Percentiles rank a stretch among this genome's conserved stretches.
phyloP scores from a whole-genome alignment of 2,329 filamentous ascomycete species.

The Aspergillus novofumigatus region DNA sequence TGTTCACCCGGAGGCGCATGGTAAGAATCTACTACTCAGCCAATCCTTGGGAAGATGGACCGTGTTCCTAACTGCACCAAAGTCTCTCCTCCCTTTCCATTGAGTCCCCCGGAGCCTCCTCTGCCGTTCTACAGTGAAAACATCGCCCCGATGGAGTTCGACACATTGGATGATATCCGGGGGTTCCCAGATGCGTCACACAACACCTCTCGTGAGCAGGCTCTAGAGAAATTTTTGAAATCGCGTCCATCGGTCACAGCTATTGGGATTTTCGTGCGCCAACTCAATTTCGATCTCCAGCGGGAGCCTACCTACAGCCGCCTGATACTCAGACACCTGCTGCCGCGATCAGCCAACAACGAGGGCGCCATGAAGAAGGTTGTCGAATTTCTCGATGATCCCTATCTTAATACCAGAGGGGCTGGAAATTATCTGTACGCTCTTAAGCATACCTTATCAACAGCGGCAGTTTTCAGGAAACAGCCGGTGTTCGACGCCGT shows the following conservation, averaged over 20 bases:
- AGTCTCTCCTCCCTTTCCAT: conserved; percentile 19
- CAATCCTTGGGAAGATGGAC: neutral
- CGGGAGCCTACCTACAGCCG: conserved; percentile 33
- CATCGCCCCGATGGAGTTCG: conserved; percentile 8
- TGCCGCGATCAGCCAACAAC: conserved; percentile 13
- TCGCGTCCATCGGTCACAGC: conserved; percentile 22
- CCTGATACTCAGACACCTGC: conserved; percentile 30
- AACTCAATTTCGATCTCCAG: conserved; percentile 30
- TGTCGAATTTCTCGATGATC: conserved; percentile 33
- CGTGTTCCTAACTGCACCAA: neutral
- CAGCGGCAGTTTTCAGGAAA: conserved; percentile 13
- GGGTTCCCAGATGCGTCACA: neutral
- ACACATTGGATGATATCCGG: neutral
- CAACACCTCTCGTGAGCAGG: conserved; percentile 5
- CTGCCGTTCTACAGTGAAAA: conserved; percentile 20
- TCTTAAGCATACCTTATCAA: conserved; percentile 23
- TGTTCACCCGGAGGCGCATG: conserved; percentile 18
- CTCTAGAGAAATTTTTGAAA: conserved; percentile 18
- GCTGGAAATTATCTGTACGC: conserved; percentile 33
- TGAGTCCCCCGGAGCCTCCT: conserved; percentile 13
- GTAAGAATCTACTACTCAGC: conserved; percentile 14
- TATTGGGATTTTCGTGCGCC: conserved; percentile 24
- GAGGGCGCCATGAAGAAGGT: conserved; percentile 20
- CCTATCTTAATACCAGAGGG: conserved; percentile 31
- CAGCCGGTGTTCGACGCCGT: conserved; percentile 24